phyloP scores from a whole-genome alignment of 2,329 filamentous ascomycete species.

The Cordyceps farinosa region DNA sequence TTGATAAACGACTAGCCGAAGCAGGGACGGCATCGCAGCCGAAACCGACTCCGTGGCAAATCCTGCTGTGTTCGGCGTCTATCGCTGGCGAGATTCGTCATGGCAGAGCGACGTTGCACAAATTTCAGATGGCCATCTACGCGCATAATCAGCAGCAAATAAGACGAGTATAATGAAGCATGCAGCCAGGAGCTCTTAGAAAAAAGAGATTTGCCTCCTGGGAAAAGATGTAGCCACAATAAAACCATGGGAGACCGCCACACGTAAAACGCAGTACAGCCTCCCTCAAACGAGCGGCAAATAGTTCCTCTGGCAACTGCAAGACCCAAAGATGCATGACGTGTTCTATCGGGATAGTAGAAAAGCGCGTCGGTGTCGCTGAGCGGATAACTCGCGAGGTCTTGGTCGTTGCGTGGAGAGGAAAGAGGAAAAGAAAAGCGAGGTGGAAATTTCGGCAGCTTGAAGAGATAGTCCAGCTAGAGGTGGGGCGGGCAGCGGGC shows the following conservation, averaged over 20 bases:
- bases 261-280: conserved; percentile 32
- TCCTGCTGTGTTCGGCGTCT: too few relatives aligned
- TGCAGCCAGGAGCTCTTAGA: too few relatives aligned
- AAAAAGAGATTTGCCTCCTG: neutral
- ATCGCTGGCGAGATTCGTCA: neutral
- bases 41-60: too few relatives aligned
- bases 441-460: neutral
- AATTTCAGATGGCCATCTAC: neutral
- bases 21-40: too few relatives aligned
- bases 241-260: conserved; percentile 44
- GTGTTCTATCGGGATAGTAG: conserved; percentile 24
- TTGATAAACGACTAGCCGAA: too few relatives aligned
- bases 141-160: too few relatives aligned
- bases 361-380: conserved; percentile 20
- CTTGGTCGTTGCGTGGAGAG: conserved; percentile 32
- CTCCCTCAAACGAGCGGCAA: conserved; percentile 44
- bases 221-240: conserved; percentile 36
- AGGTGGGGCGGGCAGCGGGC: neutral
- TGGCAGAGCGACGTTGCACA: neutral
- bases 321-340: conserved; percentile 19
- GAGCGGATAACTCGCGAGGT: conserved; percentile 19
- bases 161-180: neutral
- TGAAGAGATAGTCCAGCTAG: neutral
- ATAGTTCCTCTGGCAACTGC: conserved; percentile 35
- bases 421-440: conserved; percentile 22